These are phyloP conservation scores for Xylaria sp. DNA, from an alignment of 495 filamentous ascomycete genomes.

Conservation along the genomic window DNA sequence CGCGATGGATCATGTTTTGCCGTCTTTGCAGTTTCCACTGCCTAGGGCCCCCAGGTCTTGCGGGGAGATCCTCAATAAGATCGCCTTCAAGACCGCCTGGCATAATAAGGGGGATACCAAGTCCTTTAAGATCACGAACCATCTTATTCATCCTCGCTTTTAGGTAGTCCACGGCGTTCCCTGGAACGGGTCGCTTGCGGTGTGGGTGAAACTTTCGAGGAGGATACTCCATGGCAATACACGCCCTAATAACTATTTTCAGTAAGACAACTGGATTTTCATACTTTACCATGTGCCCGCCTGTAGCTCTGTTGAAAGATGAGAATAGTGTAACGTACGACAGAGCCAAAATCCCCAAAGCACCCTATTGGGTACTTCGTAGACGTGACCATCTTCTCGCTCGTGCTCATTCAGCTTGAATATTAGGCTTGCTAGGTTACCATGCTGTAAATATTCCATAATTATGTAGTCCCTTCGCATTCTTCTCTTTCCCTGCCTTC, in stretches of 20 bases:
- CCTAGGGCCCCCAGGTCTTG: not conserved
- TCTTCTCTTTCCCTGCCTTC: not conserved
- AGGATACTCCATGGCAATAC: slow-evolving; percentile 29
- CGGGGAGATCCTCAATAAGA: slow-evolving; percentile 21
- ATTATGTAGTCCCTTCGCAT: slow-evolving; percentile 20
- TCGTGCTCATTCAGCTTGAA: not conserved
- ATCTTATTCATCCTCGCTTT: not conserved
- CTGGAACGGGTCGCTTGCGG: slow-evolving; percentile 4
- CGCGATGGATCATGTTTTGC: slow-evolving; percentile 25
- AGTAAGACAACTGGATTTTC: not conserved
- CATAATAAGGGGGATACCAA: not conserved
- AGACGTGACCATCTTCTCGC: not conserved
- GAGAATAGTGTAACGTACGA: slow-evolving; percentile 17
- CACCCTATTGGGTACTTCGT: slow-evolving; percentile 25
- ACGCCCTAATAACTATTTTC: slow-evolving; percentile 22
- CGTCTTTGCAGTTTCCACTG: slow-evolving; percentile 21
- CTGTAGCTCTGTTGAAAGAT: too few relatives aligned
- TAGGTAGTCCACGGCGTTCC: not conserved
- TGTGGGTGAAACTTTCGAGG: slow-evolving; percentile 24
- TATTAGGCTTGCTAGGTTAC: slow-evolving; percentile 16
- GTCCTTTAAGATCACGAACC: not conserved
- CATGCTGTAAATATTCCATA: slow-evolving; percentile 26
- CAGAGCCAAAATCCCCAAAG: slow-evolving; percentile 30
- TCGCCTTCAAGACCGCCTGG: not conserved
- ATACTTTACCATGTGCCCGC: not conserved